Percentiles rank a stretch among this genome's conserved stretches.
Conservation (phyloP, 2,329 filamentous ascomycete species). For the Dendryphion nanum region DNA sequence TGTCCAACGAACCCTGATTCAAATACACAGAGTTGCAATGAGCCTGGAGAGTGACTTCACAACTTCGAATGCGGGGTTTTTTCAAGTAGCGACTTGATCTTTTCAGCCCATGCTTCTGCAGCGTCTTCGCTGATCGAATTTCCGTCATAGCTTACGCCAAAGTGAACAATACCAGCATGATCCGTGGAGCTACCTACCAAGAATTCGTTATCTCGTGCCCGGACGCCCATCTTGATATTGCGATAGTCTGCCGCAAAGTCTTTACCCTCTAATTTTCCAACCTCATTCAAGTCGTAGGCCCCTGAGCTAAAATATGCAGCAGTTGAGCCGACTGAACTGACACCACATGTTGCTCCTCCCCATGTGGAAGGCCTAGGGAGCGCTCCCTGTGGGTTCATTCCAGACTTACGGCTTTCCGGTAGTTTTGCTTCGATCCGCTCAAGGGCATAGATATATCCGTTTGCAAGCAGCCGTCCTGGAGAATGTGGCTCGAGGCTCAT, state of each 20-base stretch:
- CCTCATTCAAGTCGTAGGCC: slow-evolving; percentile 20
- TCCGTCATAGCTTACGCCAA: slow-evolving; percentile 43
- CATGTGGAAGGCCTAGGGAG: slow-evolving; percentile 29
- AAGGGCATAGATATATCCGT: slow-evolving; percentile 42
- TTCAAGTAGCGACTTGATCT: slow-evolving; percentile 32
- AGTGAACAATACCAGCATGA: slow-evolving; percentile 33
- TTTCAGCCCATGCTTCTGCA: slow-evolving; percentile 31
- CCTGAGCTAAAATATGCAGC: slow-evolving; percentile 33
- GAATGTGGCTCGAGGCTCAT: slow-evolving; percentile 34
- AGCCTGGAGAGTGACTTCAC: slow-evolving; percentile 11
- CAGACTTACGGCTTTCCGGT: slow-evolving; percentile 25
- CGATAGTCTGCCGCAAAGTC: slow-evolving; percentile 44
- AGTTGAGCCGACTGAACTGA: slow-evolving; percentile 43
- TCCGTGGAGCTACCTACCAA: slow-evolving; percentile 43
- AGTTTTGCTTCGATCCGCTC: slow-evolving; percentile 39
- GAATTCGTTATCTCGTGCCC: slow-evolving; percentile 48
- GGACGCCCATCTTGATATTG: slow-evolving; percentile 37
- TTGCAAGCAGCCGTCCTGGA: slow-evolving; percentile 42
- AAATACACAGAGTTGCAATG: no score
- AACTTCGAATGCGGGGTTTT: slow-evolving; percentile 12
- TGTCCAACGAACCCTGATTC: no score
- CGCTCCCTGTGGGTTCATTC: slow-evolving; percentile 38
- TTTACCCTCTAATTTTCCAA: slow-evolving; percentile 18
- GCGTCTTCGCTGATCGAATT: slow-evolving; percentile 33
- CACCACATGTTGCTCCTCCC: slow-evolving; percentile 45